A percentile compares a stretch with the other conserved stretches of the same genome.
phyloP scores from a whole-genome alignment of 148 eudicot genomes.

The Rhododendron ovatum region DNA sequence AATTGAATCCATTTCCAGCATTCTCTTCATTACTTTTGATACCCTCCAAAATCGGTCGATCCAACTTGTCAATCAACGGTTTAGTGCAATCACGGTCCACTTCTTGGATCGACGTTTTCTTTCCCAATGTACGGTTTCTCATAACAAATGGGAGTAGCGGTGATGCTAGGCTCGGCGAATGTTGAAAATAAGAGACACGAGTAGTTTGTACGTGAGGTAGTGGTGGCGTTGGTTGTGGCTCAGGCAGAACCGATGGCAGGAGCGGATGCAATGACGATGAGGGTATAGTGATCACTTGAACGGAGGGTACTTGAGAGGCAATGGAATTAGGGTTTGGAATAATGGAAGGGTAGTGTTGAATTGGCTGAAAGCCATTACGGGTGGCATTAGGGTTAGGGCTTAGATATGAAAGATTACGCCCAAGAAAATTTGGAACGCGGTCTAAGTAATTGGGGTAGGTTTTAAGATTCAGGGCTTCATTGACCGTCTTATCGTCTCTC shows the following conservation, averaged over 20 bases:
- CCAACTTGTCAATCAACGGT: conserved; percentile 29
- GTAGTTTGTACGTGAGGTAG: background rate
- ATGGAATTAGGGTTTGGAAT: background rate
- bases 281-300: background rate
- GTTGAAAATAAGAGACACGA: background rate
- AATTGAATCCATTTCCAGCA: background rate
- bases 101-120: background rate
- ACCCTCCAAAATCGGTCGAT: conserved; percentile 22
- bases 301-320: background rate
- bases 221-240: background rate
- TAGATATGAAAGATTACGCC: background rate
- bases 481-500: background rate
- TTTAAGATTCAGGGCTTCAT: background rate
- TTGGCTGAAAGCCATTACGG: background rate
- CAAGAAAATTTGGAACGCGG: background rate
- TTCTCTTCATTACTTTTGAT: background rate
- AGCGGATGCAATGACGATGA: background rate
- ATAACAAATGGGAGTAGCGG: background rate
- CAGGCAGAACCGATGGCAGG: background rate
- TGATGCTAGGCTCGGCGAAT: background rate
- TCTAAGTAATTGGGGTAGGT: background rate
- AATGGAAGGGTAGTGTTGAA: background rate
- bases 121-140: background rate
- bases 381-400: background rate
- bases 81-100: conserved; percentile 3